phyloP scores from a whole-genome alignment of 2,329 filamentous ascomycete species.

The Huntiella abstrusa region DNA sequence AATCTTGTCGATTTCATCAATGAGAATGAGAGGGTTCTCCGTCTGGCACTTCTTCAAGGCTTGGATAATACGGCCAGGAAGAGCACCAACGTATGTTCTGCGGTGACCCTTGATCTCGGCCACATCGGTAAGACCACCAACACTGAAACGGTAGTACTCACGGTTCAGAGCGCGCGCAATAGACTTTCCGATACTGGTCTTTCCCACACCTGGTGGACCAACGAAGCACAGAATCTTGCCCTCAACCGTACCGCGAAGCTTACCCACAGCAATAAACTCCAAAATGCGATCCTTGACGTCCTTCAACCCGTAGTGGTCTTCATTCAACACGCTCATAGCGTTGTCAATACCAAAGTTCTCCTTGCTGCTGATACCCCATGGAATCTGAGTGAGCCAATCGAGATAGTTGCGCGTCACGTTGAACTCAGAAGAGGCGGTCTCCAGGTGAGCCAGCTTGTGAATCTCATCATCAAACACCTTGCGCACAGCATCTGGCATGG shows the following conservation, averaged over 20 bases:
- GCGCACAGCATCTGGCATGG: constrained; percentile 90
- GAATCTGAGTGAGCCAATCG: constrained; percentile 96
- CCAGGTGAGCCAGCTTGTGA: constrained; percentile 88
- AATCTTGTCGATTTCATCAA: constrained; percentile 97
- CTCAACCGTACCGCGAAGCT: constrained; percentile 88
- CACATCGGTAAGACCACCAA: constrained; percentile 89
- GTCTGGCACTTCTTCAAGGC: constrained; percentile 98
- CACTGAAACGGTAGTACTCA: constrained; percentile 96
- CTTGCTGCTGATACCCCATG: constrained; percentile 85
- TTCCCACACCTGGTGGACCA: constrained; percentile 89
- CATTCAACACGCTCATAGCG: constrained; percentile 75
- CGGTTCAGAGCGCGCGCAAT: constrained; percentile 87
- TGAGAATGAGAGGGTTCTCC: constrained; percentile 88
- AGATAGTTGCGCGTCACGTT: constrained; percentile 97
- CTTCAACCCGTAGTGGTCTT: constrained; percentile 91
- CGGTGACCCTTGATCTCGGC: constrained; percentile 97
- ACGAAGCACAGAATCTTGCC: constrained; percentile 98
- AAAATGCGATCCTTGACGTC: constrained; percentile 97
- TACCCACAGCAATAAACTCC: constrained; percentile 95
- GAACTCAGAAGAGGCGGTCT: constrained; percentile 91
- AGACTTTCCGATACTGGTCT: constrained; percentile 97
- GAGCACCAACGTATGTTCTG: constrained; percentile 84
- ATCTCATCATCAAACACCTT: constrained; percentile 98
- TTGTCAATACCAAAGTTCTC: constrained; percentile 95
- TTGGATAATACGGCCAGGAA: constrained; percentile 93